Base-by-base conservation (phyloP, 1,284 basidiomycete species). In the Taiwanofungus camphoratus region DNA sequence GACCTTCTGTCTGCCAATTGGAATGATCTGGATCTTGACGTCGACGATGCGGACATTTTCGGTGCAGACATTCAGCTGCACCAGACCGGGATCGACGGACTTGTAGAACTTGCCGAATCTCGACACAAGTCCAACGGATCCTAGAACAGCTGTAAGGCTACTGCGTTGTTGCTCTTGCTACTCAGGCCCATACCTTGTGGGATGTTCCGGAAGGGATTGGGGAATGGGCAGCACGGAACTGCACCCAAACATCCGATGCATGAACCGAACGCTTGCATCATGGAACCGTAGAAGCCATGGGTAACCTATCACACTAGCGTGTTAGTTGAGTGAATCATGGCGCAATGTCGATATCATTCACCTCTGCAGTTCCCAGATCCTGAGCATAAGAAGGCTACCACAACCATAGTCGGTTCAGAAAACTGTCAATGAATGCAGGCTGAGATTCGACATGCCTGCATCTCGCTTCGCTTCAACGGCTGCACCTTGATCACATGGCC, bases 51-150 rank as follows among this genome's bases (percentile, higher is more conserved):
- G 79, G 31, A 94, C 73, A 1, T 74, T 73, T 63, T 97, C 93
- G 6, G 88, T 88, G 73, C 92, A 95, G 45, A 94, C 88, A 60
- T 98, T 97, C 63, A 97, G 83, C 56, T 91, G 80, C 41, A 87
- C 84, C 18, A 97, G 76, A 53, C 93, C 93, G 1, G 93, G 93
- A 62, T 97, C 93, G 52, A 95, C 92, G 5, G 87, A 82, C 63
- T 87, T 89, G 79, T 93, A 94, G 74, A 95, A 96, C 62, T 93
- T 79, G 45, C 93, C 92, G 61, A 96, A 96, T 43, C 92, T 83
- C 38, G 85, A 82, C 57, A 98, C 81, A 42, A 98, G 75, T 44
- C 94, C 93, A 52, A 96, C 92, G 36, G 87, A 84, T 39, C 88
- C 83, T 88, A 53, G 19, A 39, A 12, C 9, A 19, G n/a, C n/a